Evolutionary conservation across 805 yeast genomes (phyloP).

Genomic region (Kodamaea fukazawae): DNA sequence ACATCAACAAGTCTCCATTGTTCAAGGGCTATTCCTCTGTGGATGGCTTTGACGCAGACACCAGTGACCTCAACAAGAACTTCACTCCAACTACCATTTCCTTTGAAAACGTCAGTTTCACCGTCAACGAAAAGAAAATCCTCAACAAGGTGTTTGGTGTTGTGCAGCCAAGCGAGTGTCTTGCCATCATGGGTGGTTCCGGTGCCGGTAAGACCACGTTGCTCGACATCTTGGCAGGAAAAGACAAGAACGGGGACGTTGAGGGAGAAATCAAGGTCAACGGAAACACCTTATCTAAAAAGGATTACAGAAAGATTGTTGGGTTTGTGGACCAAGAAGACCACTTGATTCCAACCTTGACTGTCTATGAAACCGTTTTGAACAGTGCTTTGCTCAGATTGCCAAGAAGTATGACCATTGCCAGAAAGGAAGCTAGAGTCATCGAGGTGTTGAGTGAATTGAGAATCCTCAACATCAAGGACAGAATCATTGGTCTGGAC

Average conservation of each 20-base stretch:
- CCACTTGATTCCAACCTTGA: constrained; percentile 81
- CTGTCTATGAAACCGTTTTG: constrained; percentile 93
- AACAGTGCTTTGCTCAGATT: constrained; percentile 87
- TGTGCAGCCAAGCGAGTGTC: constrained; percentile 81
- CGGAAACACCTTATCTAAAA: constrained; percentile 50
- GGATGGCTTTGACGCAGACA: constrained; percentile 33
- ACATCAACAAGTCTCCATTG: constrained; percentile 59
- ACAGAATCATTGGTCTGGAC: constrained; percentile 83
- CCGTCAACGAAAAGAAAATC: constrained; percentile 51
- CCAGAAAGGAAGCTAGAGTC: constrained; percentile 74
- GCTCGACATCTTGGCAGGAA: constrained; percentile 86
- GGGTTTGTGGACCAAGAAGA: constrained; percentile 98
- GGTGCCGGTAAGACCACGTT: constrained; percentile 98
- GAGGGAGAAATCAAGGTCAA: constrained; percentile 72
- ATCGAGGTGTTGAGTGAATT: constrained; percentile 82
- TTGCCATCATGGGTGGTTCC: constrained; percentile 98
- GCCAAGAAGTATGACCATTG: constrained; percentile 74
- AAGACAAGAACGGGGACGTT: constrained; percentile 71
- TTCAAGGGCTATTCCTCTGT: constrained; percentile 37
- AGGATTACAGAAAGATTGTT: constrained; percentile 60
- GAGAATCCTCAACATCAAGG: constrained; percentile 78
- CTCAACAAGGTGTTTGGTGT: constrained; percentile 67
- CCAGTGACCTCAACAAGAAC: constrained; percentile 46
- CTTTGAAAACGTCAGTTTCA: constrained; percentile 70
- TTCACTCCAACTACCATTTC: constrained; percentile 70